Percentiles rank a stretch among this genome's conserved stretches.
phyloP scores from a whole-genome alignment of 2,329 filamentous ascomycete genomes.

The Blastomyces silverae region DNA sequence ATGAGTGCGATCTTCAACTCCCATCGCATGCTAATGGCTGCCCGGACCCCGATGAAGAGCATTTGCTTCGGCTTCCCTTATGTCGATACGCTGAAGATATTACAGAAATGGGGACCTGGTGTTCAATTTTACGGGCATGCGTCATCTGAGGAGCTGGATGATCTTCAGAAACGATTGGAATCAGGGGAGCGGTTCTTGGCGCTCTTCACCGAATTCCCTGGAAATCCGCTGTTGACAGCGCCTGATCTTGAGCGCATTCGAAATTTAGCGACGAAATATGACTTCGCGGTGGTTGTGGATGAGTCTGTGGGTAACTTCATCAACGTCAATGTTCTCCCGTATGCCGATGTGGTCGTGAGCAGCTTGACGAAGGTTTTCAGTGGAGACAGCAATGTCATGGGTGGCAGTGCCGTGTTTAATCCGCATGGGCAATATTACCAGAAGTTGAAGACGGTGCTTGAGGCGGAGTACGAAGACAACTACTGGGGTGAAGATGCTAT shows the following conservation, averaged over 20 bases:
- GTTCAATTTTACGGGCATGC: slow-evolving; percentile 82
- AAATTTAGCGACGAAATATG: slow-evolving; percentile 68
- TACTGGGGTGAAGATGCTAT: slow-evolving; percentile 93
- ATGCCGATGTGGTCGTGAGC: slow-evolving; percentile 86
- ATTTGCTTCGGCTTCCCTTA: slow-evolving; percentile 97
- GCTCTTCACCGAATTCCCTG: slow-evolving; percentile 91
- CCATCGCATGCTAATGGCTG: slow-evolving; percentile 64
- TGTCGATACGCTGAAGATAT: slow-evolving; percentile 88
- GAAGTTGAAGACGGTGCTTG: slow-evolving; percentile 59
- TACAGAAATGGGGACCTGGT: slow-evolving; percentile 89
- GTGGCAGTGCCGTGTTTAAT: slow-evolving; percentile 64
- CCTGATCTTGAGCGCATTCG: slow-evolving; percentile 81
- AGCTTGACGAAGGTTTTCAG: slow-evolving; percentile 96
- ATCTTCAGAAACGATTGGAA: slow-evolving; percentile 65
- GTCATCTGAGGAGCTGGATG: slow-evolving; percentile 69
- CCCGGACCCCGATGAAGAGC: slow-evolving; percentile 61
- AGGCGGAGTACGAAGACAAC: slow-evolving; percentile 69
- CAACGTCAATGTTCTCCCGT: slow-evolving; percentile 86
- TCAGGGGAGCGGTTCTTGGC: slow-evolving; percentile 69
- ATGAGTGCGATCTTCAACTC: slow-evolving; percentile 95
- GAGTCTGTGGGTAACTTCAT: slow-evolving; percentile 96
- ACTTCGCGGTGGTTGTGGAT: slow-evolving; percentile 86
- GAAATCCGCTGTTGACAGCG: slow-evolving; percentile 79
- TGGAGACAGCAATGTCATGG: slow-evolving; percentile 97
- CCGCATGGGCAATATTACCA: slow-evolving; percentile 63